Percentiles rank a stretch among this genome's conserved stretches.
These are phyloP conservation scores for Filosporella fistucella DNA, from an alignment of 495 filamentous ascomycete species.

Conservation along the genomic window DNA sequence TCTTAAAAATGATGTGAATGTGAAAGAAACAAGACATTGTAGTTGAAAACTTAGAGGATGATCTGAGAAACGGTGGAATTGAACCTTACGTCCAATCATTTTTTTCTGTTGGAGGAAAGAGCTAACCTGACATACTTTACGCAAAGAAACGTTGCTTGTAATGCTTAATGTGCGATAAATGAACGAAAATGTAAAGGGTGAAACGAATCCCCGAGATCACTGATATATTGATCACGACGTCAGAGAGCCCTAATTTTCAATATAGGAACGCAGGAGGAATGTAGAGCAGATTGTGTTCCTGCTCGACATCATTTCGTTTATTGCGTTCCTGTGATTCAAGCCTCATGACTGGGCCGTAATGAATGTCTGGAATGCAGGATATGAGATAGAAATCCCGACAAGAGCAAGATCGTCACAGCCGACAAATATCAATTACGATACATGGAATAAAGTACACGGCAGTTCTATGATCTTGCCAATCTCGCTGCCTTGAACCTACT, in stretches of 20 bases:
- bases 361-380: neutral
- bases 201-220: conserved; percentile 57
- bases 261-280: conserved; percentile 51
- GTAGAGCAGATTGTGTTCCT: conserved; percentile 44
- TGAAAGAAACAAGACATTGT: too few species aligned
- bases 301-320: conserved; percentile 49
- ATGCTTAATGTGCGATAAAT: too few species aligned
- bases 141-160: too few species aligned
- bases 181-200: conserved; percentile 43
- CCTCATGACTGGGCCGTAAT: too few species aligned
- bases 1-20: too few species aligned
- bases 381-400: neutral
- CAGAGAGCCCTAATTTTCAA: conserved; percentile 54
- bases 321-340: conserved; percentile 18
- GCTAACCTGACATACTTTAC: too few species aligned
- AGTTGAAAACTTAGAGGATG: too few species aligned
- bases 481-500: conserved; percentile 90
- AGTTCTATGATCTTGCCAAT: conserved; percentile 32
- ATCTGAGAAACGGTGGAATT: too few species aligned
- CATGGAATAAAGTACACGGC: too few species aligned
- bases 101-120: too few species aligned
- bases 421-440: too few species aligned
- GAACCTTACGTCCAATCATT: too few species aligned
- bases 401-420: neutral
- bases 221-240: conserved; percentile 41